Evolutionary conservation across 805 yeast species (phyloP), one percentile per base, ranked within the genome.

Genomic region (Jamesozyma hellenica): DNA sequence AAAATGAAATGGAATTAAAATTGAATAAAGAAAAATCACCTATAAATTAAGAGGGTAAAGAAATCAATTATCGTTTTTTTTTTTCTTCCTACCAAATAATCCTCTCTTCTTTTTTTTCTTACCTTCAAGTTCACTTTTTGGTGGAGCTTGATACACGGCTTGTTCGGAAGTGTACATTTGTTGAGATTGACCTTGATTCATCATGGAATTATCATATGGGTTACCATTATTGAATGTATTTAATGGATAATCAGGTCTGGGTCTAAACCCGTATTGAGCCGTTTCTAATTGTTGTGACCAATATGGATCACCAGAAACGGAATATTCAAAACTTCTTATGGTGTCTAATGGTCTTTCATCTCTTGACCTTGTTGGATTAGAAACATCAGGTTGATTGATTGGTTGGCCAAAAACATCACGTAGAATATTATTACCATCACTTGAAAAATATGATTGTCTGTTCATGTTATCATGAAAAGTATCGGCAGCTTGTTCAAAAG

Each of bases 321-420:
- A 79, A 57, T 81, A 92, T 67, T 92, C 97, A 63, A 92, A 92
- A 4, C 84, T 72, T 51, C 97, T 72, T 53, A 92, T 88, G 2
- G 99, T 92, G 61, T 94, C 99, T 53, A 92, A 67, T 4, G 99
- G 99, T 54, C 99, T 76, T 64, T 92, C 99, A 60, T 88, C 90
- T 62, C 98, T 75, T 16, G 82, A 65, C 54, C 99, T 74, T 6
- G 96, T 79, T 23, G 99, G 99, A 58, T 92, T 92, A 29, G 95
- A 85, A 50, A 82, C 70, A 59, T 92, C 99, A 7, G 94, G 83
- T 47, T 75, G 76, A 3, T 56, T 57, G 53, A 92, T 92, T 6
- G 80, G 76, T 43, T 74, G 74, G 16, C 99, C 99, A 60, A 88
- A 90, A 32, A 85, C 77, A 60, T 92, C 99, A 50, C 51, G 49